Evolutionary conservation across 2,329 filamentous ascomycete species (phyloP), one percentile per base, ranked within the genome.

Genomic region (Emmonsiellopsis sp.): DNA sequence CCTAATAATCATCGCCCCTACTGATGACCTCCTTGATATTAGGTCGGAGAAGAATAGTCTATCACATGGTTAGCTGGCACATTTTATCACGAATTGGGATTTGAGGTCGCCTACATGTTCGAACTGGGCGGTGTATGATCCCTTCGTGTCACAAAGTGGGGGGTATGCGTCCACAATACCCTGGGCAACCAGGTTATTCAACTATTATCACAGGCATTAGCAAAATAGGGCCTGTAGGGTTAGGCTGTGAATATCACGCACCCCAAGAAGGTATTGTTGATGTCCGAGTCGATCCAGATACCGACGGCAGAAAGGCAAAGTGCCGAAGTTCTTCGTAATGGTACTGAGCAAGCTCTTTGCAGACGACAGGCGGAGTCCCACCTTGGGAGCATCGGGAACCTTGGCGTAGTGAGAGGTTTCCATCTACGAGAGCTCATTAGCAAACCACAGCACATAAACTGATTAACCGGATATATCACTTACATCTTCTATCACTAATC

Each of bases 301-400:
- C 61, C 91, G 83, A 58, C 91, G 80, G 71, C 89, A 95, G 71
- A 90, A 97, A 2, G 90, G 90, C 61, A 97, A 73, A 1, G 90
- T 95, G 60, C 89, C 88, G 69, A 96, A 97, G 73, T 95, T 95
- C 79, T 95, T 95, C 74, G 88, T 93, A 70, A 97, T 96, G 34
- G 89, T 85, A 63, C 81, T 93, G 61, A 95, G 77, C 53, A 97
- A 77, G 53, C 84, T 86, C 76, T 91, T 93, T 55, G 91, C 91
- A 45, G 88, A 94, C 43, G 85, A 82, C 49, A 94, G 75, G 49
- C 87, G 82, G 55, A 95, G 75, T 55, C 87, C 82, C 6, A 88
- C 84, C 65, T 89, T 88, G 49, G 85, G 81, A 3, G 84, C 85
- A 68, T 95, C 86, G 36, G 75, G 71, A 57, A 80, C 77, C 68